Evolutionary conservation across 2,329 filamentous ascomycete genomes (phyloP), one percentile per base, ranked within the genome.

Genomic region (Zymoseptoria passerinii): DNA sequence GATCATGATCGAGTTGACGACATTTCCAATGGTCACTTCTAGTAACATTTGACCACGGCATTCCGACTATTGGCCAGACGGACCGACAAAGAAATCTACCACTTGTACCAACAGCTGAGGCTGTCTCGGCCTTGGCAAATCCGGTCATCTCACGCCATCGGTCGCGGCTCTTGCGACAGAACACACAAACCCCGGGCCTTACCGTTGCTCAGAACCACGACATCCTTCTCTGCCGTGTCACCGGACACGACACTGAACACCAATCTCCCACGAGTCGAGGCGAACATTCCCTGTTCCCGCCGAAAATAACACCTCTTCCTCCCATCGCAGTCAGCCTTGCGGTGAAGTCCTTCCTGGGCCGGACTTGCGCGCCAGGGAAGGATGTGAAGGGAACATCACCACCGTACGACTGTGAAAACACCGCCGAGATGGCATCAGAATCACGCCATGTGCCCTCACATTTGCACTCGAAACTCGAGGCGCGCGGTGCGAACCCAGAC

Each of bases 341-440:
- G n/a, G 35, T 13, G 35, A 35, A 35, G 10, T 40, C 35, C 35
- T 10, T 40, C 35, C 35, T 40, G 9, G 35, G 35, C 35, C 35
- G 10, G 13, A 16, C 13, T 40, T 13, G 9, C 29, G 29, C 35
- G 35, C 35, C 35, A 44, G 35, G 35, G n/a, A 44, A 44, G 35
- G 35, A 44, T 44, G 35, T 44, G 35, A 44, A 44, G n/a, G 13
- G 35, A 8, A 9, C 55, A 50, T 20, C 10, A 23, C 48, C 50
- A 52, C 28, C 18, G 16, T 10, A 52, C 50, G 23, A 51, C 48
- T 19, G n/a, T 19, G n/a, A 20, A 35, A 23, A 44, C 35, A 44
- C 35, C 35, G 58, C 54, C 53, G 58, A 57, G 27, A 61, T 63
- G 63, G 62, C 63, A 60, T 56, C 60, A 60, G 51, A 16, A 63